Conservation (phyloP, 1,139 yeast species). For the Diutina rugosa region DNA sequence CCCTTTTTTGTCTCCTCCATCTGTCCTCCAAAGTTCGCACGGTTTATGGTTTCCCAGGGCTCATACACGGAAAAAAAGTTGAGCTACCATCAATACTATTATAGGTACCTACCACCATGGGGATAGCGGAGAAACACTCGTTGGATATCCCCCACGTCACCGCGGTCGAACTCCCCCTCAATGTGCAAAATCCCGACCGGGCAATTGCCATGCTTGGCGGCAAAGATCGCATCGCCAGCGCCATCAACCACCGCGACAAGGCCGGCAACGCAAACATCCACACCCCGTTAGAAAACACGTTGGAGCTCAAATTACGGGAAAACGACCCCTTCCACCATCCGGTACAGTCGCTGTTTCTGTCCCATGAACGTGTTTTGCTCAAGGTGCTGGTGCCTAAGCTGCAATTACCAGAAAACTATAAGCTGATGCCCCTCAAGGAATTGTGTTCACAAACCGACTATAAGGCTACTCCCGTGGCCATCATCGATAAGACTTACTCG, state of each 20-base stretch:
- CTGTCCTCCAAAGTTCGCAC: too few species aligned
- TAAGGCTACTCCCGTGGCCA: constrained; percentile 49
- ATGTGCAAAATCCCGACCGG: constrained; percentile 45
- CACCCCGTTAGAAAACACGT: constrained; percentile 9
- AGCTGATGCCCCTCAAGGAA: constrained; percentile 26
- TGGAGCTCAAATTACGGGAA: constrained; percentile 50
- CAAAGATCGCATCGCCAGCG: constrained; percentile 26
- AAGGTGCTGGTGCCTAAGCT: constrained; percentile 59
- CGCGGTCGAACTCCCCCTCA: constrained; percentile 71
- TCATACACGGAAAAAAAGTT: background rate
- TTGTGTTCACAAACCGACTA: constrained; percentile 24
- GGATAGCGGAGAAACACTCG: constrained; percentile 26
- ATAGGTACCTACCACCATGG: background rate
- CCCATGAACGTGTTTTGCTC: constrained; percentile 51
- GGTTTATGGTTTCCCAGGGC: background rate
- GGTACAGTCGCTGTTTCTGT: constrained; percentile 37
- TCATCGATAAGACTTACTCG: constrained; percentile 58
- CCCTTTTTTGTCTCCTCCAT: too few species aligned
- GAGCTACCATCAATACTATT: too few species aligned
- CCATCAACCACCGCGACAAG: constrained; percentile 15
- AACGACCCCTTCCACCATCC: constrained; percentile 78
- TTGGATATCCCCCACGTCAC: constrained; percentile 67
- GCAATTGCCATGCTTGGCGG: constrained; percentile 82
- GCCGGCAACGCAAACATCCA: constrained; percentile 7
- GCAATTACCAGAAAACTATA: constrained; percentile 27